Evolutionary conservation across 176 grass and related monocot species (phyloP), one percentile per base, ranked within the genome.

Genomic region (Triticum aestivum): DNA sequence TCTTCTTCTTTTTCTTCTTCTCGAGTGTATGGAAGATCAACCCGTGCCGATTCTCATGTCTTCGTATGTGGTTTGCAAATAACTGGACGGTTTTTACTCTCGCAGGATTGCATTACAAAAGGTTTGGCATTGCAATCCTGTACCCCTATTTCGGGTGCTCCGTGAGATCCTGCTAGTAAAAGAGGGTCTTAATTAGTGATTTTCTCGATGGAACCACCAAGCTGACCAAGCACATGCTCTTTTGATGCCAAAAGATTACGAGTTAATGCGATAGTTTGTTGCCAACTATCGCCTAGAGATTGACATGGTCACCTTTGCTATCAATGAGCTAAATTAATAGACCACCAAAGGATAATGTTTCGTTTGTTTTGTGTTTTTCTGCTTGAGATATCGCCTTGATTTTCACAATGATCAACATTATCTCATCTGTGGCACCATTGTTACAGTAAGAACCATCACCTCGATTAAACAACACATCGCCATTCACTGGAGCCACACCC

Each of bases 81-180:
- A 15, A 52, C 5, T 0, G 14, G 13, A 52, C 1, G 5, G 49
- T 17, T 52, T 6, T 17, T 52, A 52, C 49, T 17, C 1, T 52
- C 49, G 0, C 6, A 5, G 5, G 14, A 17, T 52, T 52, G 17
- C 14, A 52, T 51, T 51, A 51, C 5, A 52, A 52, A 6, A 18
- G 51, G 51, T 7, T 7, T 54, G 21, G 24, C 24, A 29, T 29
- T 24, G 62, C 23, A 2, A 5, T 5, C 11, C 2, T 14, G 9
- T 65, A 29, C 10, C 0, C 4, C 0, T 29, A 6, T 11, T 12
- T 6, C 0, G 1, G 5, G 11, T 32, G 12, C 32, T 32, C 0
- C 15, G 26, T 3, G 64, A 32, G 13, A 14, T 30, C 26, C 11
- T 11, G 5, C 0, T 15, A 1, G 3, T 66, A 1, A 65, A 30